A percentile compares a stretch with the other conserved stretches of the same genome.
Conservation (phyloP, 495 filamentous ascomycete genomes). For the Stereocaulon alpinum region DNA sequence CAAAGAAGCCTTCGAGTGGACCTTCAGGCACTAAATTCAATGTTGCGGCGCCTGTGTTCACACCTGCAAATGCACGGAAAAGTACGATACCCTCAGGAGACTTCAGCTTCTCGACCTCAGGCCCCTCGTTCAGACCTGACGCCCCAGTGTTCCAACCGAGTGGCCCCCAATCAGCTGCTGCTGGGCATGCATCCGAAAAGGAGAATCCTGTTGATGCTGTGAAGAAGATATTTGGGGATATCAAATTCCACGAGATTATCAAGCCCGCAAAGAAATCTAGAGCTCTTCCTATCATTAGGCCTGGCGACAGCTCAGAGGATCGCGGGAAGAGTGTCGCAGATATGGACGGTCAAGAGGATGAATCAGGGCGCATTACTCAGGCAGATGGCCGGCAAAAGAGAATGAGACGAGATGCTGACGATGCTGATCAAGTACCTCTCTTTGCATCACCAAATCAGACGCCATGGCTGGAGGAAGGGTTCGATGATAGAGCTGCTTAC, state of each 20-base stretch:
- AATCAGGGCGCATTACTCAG: constrained; percentile 38
- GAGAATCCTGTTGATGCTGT: constrained; percentile 17
- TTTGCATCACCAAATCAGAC: constrained; percentile 51
- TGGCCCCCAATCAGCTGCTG: constrained; percentile 4
- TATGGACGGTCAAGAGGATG: constrained; percentile 35
- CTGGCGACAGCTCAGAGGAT: constrained; percentile 35
- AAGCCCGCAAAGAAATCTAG: constrained; percentile 62
- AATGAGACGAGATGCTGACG: constrained; percentile 46
- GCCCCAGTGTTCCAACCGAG: constrained; percentile 69
- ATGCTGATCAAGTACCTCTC: constrained; percentile 56
- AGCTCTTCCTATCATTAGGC: constrained; percentile 69
- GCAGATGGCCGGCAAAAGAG: constrained; percentile 59
- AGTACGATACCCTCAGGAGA: constrained; percentile 34
- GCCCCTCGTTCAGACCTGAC: constrained; percentile 66
- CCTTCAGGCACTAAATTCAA: constrained; percentile 31
- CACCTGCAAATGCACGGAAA: constrained; percentile 40
- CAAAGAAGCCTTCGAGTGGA: not conserved
- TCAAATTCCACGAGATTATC: constrained; percentile 52
- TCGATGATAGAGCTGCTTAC: constrained; percentile 7
- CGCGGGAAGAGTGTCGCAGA: constrained; percentile 35
- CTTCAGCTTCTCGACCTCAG: constrained; percentile 63
- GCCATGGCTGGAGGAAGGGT: not conserved
- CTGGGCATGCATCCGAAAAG: not conserved
- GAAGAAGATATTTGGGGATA: constrained; percentile 63
- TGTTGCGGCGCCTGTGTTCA: constrained; percentile 59